phyloP scores from a whole-genome alignment of 495 filamentous ascomycete species.

The Gamarada debralockiae region DNA sequence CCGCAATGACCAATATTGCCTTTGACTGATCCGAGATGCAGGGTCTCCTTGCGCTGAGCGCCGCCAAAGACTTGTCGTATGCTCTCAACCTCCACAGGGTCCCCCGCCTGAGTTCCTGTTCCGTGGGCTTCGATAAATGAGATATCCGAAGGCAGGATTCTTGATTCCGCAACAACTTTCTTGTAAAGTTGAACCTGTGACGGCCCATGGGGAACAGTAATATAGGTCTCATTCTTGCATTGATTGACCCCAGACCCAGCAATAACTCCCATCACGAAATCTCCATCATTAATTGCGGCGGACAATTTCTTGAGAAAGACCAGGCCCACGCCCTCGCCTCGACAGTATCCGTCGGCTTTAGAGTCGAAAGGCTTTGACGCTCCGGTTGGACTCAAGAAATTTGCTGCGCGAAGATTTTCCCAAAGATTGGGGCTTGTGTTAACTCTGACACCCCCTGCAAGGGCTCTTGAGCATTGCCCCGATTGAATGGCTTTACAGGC shows the following conservation, averaged over 20 bases:
- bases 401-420: conserved; percentile 16
- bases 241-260: conserved; percentile 55
- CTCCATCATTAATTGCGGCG: conserved; percentile 51
- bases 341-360: conserved; percentile 52
- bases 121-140: conserved; percentile 38
- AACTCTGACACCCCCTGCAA: conserved; percentile 14
- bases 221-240: conserved; percentile 51
- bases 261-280: conserved; percentile 59
- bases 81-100: conserved; percentile 52
- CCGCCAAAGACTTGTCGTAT: conserved; percentile 38
- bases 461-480: conserved; percentile 7
- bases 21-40: conserved; percentile 55
- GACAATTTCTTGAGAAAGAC: conserved; percentile 57
- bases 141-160: conserved; percentile 38
- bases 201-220: conserved; percentile 52
- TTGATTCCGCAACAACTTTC: conserved; percentile 37
- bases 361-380: conserved; percentile 37
- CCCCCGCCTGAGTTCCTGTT: conserved; percentile 35
- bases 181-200: conserved; percentile 49
- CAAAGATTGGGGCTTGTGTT: conserved; percentile 28
- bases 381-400: conserved; percentile 29
- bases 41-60: conserved; percentile 30
- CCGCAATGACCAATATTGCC: conserved; percentile 61
- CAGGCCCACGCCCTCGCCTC: conserved; percentile 59
- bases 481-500: conserved; percentile 57